These are phyloP conservation scores for Auricularia heimuer DNA, from an alignment of 768 basidiomycete genomes.

Conservation along the genomic window DNA sequence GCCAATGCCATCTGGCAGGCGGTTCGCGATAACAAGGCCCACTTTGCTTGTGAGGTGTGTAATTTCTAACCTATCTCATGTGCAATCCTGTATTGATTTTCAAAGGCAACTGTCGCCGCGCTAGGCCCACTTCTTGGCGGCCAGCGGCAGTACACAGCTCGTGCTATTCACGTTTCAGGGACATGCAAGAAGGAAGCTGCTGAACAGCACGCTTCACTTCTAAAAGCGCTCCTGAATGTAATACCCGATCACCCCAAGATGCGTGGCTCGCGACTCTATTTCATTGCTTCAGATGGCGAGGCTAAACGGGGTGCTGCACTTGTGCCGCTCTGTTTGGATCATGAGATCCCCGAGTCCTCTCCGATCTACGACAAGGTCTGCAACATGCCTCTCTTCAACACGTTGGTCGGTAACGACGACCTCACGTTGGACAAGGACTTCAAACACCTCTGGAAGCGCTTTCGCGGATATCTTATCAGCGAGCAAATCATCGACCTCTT, in stretches of 20 bases:
- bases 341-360: constrained; percentile 13
- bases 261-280: not conserved
- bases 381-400: constrained; percentile 18
- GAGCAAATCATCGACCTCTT: constrained; percentile 14
- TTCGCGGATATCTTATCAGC: constrained; percentile 21
- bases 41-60: constrained; percentile 7
- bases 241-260: constrained; percentile 5
- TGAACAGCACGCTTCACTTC: constrained; percentile 13
- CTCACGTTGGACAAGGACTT: constrained; percentile 27
- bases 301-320: constrained; percentile 18
- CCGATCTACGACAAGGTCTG: constrained; percentile 17
- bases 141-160: constrained; percentile 14
- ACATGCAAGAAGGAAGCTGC: constrained; percentile 20
- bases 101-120: constrained; percentile 19
- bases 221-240: constrained; percentile 12
- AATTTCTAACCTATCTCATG: too few species aligned
- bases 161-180: constrained; percentile 17
- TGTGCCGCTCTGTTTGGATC: constrained; percentile 16
- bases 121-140: constrained; percentile 15
- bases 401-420: constrained; percentile 24
- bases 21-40: constrained; percentile 4
- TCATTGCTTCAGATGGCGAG: constrained; percentile 22
- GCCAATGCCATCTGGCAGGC: not conserved
- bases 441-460: constrained; percentile 26
- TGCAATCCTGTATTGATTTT: not conserved